These are phyloP conservation scores for Limonium bicolor DNA, from an alignment of 148 eudicot species.

Conservation along the genomic window DNA sequence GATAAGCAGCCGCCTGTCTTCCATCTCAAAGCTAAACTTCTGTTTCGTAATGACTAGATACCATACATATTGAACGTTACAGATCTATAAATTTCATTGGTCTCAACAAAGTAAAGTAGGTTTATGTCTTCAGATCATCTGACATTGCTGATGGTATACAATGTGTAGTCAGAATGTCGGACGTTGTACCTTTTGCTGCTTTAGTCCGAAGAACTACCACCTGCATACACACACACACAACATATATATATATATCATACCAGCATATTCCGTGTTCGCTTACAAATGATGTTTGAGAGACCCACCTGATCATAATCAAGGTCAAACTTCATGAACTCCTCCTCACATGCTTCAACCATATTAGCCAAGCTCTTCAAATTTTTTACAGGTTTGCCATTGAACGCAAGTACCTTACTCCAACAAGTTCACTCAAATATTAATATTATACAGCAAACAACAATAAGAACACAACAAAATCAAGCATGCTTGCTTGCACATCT, in stretches of 20 bases:
- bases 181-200: constrained; percentile 78
- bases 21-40: too few species aligned
- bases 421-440: background rate
- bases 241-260: background rate
- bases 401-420: constrained; percentile 43
- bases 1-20: too few species aligned
- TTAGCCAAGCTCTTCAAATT: constrained; percentile 78
- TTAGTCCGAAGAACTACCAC: constrained; percentile 70
- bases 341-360: constrained; percentile 76
- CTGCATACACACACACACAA: constrained; percentile 18
- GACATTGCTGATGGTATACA: constrained; percentile 95
- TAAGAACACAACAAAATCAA: background rate
- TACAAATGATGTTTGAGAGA: background rate
- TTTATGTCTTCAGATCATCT: constrained; percentile 67
- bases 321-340: constrained; percentile 79
- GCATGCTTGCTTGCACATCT: too few species aligned
- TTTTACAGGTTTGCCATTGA: constrained; percentile 75
- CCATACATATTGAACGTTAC: too few species aligned
- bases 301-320: constrained; percentile 75
- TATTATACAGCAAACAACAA: too few species aligned
- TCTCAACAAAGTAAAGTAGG: too few species aligned
- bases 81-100: too few species aligned
- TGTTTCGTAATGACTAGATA: too few species aligned
- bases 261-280: background rate
- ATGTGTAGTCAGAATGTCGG: constrained; percentile 70